Conservation (phyloP, 78 protist species). For the Dictyostelium capitatum region DNA sequence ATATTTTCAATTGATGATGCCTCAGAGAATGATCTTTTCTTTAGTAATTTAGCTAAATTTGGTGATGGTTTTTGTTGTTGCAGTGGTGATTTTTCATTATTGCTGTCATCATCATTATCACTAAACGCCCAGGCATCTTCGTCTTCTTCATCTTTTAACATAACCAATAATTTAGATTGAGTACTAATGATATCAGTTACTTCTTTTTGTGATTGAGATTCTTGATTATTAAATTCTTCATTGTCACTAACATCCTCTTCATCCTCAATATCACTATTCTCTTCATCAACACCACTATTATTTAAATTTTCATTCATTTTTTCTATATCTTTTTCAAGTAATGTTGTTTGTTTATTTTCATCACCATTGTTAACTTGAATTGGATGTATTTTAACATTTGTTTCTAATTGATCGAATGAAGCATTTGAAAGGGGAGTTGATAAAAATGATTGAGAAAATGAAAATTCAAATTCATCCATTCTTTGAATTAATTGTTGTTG, state of each 20-base stretch:
- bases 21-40: background rate
- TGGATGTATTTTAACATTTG: background rate
- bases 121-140: conserved; percentile 1
- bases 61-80: background rate
- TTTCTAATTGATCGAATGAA: conserved; percentile 12
- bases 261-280: background rate
- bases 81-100: background rate
- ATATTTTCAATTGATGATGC: background rate
- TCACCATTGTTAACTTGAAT: background rate
- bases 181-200: conserved; percentile 50
- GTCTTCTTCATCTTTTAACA: conserved; percentile 2
- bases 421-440: conserved; percentile 50
- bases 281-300: background rate
- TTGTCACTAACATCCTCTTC: conserved; percentile 15
- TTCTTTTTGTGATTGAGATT: conserved; percentile 60
- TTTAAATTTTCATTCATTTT: background rate
- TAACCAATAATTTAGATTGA: conserved; percentile 15
- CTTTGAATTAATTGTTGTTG: background rate
- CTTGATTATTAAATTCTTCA: conserved; percentile 14
- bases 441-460: background rate
- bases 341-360: no score
- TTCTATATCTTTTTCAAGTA: background rate
- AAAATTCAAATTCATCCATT: background rate
- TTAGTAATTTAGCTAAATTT: background rate
- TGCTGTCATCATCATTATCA: conserved; percentile 14